Conservation (phyloP, 2,329 filamentous ascomycete species). For the Colletotrichum sp. region DNA sequence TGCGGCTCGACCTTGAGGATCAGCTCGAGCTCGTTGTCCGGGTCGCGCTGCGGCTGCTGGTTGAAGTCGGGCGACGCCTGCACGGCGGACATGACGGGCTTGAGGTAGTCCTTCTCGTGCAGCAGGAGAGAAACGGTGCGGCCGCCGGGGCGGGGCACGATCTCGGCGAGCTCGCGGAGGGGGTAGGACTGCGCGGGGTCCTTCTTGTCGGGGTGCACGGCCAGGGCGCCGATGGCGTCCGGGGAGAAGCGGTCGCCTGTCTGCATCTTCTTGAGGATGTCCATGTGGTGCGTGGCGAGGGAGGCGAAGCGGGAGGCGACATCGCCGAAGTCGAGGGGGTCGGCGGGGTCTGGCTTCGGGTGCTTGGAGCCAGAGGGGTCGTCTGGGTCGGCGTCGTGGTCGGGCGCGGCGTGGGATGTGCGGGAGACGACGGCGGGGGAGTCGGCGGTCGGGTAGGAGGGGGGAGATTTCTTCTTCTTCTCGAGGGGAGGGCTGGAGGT, state of each 20-base stretch:
- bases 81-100: conserved; percentile 61
- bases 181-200: conserved; percentile 40
- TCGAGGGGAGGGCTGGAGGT: conserved; percentile 29
- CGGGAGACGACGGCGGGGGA: conserved; percentile 18
- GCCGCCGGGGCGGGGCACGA: conserved; percentile 51
- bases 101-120: conserved; percentile 49
- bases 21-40: conserved; percentile 65
- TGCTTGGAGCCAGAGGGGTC: conserved; percentile 22
- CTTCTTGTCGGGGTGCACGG: conserved; percentile 38
- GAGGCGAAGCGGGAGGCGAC: conserved; percentile 47
- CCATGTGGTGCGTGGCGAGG: conserved; percentile 46
- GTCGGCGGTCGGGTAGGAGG: conserved; percentile 21
- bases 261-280: conserved; percentile 45
- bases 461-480: conserved; percentile 42
- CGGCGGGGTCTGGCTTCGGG: conserved; percentile 39
- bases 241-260: conserved; percentile 58
- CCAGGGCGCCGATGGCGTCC: conserved; percentile 50
- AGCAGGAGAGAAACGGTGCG: conserved; percentile 46
- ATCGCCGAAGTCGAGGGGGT: conserved; percentile 55
- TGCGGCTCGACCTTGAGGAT: conserved; percentile 59
- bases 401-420: conserved; percentile 23
- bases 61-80: conserved; percentile 59
- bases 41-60: conserved; percentile 63
- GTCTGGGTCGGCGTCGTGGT: conserved; percentile 24
- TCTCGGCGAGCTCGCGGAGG: conserved; percentile 59